Percentiles rank a stretch among this genome's conserved stretches.
Conservation (phyloP, 306 rosid genomes). For the Acacia melanoxylon region DNA sequence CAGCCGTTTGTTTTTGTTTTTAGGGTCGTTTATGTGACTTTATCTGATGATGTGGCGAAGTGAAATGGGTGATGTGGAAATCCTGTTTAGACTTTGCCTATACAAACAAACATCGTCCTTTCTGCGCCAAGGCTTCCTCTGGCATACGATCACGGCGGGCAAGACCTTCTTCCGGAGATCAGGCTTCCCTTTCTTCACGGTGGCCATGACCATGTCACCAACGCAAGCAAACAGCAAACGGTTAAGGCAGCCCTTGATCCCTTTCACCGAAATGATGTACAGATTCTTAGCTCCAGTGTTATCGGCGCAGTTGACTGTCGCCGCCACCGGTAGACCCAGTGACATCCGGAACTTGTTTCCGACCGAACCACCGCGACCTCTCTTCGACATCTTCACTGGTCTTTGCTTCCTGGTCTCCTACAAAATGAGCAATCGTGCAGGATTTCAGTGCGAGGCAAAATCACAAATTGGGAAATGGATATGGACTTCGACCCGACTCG, state of each 20-base stretch:
- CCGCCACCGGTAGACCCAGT: slow-evolving; percentile 95
- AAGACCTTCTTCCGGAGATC: slow-evolving; percentile 91
- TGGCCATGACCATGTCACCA: slow-evolving; percentile 98
- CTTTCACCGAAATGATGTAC: slow-evolving; percentile 86
- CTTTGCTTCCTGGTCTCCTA: too few relatives aligned
- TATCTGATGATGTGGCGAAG: too few relatives aligned
- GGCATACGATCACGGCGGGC: slow-evolving; percentile 91
- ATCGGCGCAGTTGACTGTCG: slow-evolving; percentile 91
- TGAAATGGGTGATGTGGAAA: too few relatives aligned
- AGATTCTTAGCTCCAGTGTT: slow-evolving; percentile 94
- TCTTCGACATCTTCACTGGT: slow-evolving; percentile 46
- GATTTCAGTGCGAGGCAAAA: too few relatives aligned
- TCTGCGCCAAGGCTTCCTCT: slow-evolving; percentile 90
- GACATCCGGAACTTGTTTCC: slow-evolving; percentile 96
- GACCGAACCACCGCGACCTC: slow-evolving; percentile 88
- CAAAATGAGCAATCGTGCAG: too few relatives aligned
- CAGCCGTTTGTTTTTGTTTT: too few relatives aligned
- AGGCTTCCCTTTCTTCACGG: slow-evolving; percentile 91
- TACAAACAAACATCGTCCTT: slow-evolving; percentile 98
- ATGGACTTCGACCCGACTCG: too few relatives aligned
- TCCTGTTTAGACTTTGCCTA: too few relatives aligned
- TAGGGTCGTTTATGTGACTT: too few relatives aligned
- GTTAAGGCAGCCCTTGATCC: slow-evolving; percentile 82
- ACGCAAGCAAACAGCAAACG: slow-evolving; percentile 91
- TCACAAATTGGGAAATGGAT: too few relatives aligned